phyloP scores from a whole-genome alignment of 106 monocot species.

The Vanilla planifolia region DNA sequence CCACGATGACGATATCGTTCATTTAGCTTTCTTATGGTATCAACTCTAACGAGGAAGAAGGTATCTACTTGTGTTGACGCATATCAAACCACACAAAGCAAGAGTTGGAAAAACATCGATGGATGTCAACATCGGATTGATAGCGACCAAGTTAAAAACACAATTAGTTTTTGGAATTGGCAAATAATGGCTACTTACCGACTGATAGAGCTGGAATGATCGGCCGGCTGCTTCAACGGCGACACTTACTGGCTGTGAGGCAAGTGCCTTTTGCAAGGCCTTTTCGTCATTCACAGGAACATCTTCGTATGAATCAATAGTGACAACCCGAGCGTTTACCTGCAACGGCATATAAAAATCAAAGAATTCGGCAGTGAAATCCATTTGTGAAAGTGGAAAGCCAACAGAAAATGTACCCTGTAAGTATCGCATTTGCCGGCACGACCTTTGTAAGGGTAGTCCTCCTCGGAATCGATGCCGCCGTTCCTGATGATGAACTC shows the following conservation, averaged over 20 bases:
- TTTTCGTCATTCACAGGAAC: slow-evolving; percentile 37
- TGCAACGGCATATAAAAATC: slow-evolving; percentile 1
- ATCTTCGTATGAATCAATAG: slow-evolving; percentile 44
- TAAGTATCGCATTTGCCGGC: slow-evolving; percentile 24
- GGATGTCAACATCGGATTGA: background rate
- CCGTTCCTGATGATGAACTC: slow-evolving; percentile 66
- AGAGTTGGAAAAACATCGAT: background rate
- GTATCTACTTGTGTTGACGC: no score
- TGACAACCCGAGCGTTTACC: slow-evolving; percentile 35
- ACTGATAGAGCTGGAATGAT: slow-evolving; percentile 37
- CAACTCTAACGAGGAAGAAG: background rate
- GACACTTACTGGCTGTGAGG: slow-evolving; percentile 35
- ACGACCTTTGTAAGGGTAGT: slow-evolving; percentile 46
- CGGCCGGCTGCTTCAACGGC: slow-evolving; percentile 41
- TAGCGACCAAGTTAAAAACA: no score
- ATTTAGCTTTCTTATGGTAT: background rate
- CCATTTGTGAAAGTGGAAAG: background rate
- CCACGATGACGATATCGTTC: background rate
- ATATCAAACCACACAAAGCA: background rate
- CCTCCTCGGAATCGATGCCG: slow-evolving; percentile 63
- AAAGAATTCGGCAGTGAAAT: background rate
- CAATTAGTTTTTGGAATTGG: no score
- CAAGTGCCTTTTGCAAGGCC: slow-evolving; percentile 34
- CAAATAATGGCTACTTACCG: slow-evolving; percentile 11
- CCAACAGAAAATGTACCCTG: slow-evolving; percentile 14